Evolutionary conservation across 169 alveolate genomes (phyloP).

Genomic region (Eimeria sp.): DNA sequence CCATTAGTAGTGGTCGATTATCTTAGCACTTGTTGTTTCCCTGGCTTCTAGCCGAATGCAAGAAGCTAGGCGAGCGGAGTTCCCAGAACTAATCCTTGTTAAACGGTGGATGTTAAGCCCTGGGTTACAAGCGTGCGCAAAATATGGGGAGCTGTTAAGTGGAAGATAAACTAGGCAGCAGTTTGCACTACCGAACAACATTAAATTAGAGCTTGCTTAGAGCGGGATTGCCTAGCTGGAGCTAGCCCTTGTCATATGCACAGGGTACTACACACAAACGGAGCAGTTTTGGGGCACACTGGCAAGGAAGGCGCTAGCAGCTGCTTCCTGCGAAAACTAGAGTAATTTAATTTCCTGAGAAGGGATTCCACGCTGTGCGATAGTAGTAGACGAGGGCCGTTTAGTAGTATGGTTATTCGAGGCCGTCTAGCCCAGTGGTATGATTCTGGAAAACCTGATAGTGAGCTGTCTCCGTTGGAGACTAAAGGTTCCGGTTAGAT

Average conservation of each 20-base stretch:
- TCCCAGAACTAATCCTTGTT: neutral
- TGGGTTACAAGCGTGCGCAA: neutral
- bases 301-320: neutral
- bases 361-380: neutral
- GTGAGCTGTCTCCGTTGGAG: too few relatives aligned
- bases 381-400: neutral
- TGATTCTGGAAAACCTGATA: neutral
- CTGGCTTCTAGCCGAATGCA: neutral
- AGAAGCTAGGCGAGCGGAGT: neutral
- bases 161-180: neutral
- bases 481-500: too few relatives aligned
- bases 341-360: too few relatives aligned
- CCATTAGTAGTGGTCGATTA: neutral
- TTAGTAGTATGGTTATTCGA: constrained; percentile 9
- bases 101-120: neutral
- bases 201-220: neutral
- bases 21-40: neutral
- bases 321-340: neutral
- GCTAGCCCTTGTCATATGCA: neutral
- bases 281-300: neutral
- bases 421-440: constrained; percentile 58
- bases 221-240: neutral
- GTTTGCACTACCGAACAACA: neutral
- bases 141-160: neutral
- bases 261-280: neutral